Base-by-base conservation (phyloP, 768 basidiomycete genomes). In the Steccherinum ochraceum region DNA sequence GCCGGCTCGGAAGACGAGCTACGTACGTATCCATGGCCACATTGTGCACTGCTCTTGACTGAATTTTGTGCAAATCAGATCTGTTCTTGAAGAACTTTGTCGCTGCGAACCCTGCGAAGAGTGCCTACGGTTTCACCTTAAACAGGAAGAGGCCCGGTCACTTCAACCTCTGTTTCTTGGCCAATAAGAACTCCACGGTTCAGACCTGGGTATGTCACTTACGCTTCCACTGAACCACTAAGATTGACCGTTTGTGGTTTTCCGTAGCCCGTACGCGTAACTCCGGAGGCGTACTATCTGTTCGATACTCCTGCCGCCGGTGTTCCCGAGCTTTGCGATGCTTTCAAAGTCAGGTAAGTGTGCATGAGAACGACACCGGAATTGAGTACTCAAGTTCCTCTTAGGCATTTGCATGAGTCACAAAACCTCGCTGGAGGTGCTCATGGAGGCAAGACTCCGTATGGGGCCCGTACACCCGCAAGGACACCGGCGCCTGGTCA, bases 51-150 rank as follows among this genome's bases (percentile, higher is more conserved):
- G 12, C 25, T 24, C 30, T 10, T 46, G 16, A 19, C 1, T 24
- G 5, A 25, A 50, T 40, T 23, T 46, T 23, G n/a, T n/a, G n/a
- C n/a, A n/a, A n/a, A n/a, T 19, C 52, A 96, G 94, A 95, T 65
- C 67, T 88, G 19, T 93, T 83, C 68, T 69, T 98, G 58, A 89
- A 87, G 63, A 93, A 93, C 57, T 91, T 86, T 59, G 82, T 95
- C 24, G 86, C 89, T 43, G 93, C 94, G 35, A 94, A 97, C 64
- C 94, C 93, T 3, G 86, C 86, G 4, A 89, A 89, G 72, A 93
- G 91, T 63, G 90, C 93, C 69, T 99, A 99, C 62, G 95, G 91
- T 11, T 99, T 98, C 66, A 89, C 87, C 12, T 71, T 94, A 50
- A 95, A 98, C 63, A 79, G 89, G 52, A 86, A 86, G 59, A 79